Evolutionary conservation across 495 filamentous ascomycete genomes (phyloP).

Genomic region (Barbatosphaeria neglecta): DNA sequence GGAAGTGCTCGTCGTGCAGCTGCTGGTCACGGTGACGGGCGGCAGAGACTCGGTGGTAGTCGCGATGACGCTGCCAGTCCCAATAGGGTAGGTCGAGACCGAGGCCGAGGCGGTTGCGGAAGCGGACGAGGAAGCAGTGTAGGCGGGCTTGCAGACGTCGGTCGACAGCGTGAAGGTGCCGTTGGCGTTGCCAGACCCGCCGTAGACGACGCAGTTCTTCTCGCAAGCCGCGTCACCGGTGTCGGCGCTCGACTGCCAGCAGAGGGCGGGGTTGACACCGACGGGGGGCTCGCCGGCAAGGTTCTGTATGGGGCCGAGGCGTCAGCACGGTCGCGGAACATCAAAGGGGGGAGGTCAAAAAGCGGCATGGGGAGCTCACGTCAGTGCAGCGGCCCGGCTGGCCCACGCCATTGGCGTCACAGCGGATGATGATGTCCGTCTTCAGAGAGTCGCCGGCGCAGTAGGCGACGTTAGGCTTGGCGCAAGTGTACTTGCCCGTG

Average conservation of each 20-base stretch:
- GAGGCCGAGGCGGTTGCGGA: neutral
- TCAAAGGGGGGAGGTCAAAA: no score
- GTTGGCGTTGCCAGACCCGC: neutral
- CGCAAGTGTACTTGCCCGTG: conserved; percentile 10
- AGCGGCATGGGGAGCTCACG: conserved; percentile 2
- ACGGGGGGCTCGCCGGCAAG: conserved; percentile 16
- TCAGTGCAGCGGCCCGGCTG: conserved; percentile 12
- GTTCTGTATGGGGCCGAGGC: conserved; percentile 7
- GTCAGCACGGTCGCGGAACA: no score
- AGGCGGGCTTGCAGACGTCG: conserved; percentile 12
- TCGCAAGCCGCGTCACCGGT: conserved; percentile 21
- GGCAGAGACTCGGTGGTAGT: no score
- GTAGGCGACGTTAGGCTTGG: conserved; percentile 12
- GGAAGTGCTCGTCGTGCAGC: no score
- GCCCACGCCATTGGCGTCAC: conserved; percentile 8
- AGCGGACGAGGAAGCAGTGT: conserved; percentile 1
- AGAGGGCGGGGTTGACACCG: conserved; percentile 10
- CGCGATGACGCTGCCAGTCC: no score
- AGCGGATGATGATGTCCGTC: conserved; percentile 24
- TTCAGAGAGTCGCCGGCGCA: conserved; percentile 16
- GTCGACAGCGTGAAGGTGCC: conserved; percentile 13
- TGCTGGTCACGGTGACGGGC: no score
- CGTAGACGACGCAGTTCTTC: conserved; percentile 28
- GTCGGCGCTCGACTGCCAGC: conserved; percentile 10
- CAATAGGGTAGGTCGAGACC: neutral